Base-by-base conservation (phyloP, 2,329 filamentous ascomycete species). In the Aspergillus hortae region DNA sequence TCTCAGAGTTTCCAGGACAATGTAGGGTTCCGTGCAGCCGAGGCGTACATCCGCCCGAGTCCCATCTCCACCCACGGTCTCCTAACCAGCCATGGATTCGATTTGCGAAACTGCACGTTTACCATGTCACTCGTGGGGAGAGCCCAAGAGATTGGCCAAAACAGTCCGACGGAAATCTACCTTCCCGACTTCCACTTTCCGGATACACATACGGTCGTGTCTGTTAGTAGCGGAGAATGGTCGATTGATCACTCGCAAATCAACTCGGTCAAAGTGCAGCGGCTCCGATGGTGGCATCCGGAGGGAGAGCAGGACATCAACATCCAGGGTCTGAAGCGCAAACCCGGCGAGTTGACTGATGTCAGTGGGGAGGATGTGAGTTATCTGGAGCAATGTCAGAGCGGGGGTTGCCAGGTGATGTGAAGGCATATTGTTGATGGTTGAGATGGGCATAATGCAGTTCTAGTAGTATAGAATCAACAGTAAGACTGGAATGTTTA, bases 121-220 rank as follows among this genome's bases (percentile, higher is more conserved):
- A 85, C 80, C 4, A 79, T 99, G 49, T 80, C 82, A 14, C 70
- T 99, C 21, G 74, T 79, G 1, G 86, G 88, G 2, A 73, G 81
- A 2, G 79, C 77, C 32, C 69, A 82, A 1, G 84, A 85, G 2
- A 67, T 76, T n/a, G 44, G 38, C 3, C 80, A 89, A 36, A 82
- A 87, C 0, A 75, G 77, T 1, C 90, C 91, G 0, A 97, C 92
- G 0, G 81, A 90, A 42, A 79, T 97, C 7, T 95, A 89, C 69
- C 77, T 99, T 2, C 94, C 94, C 0, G 89, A 92, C 51, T 96
- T 89, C 65, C 94, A 99, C 72, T 99, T 95, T 68, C 92, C 92
- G 1, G 82, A 84, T 48, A 82, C 87, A 44, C 78, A 83, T 42
- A 88, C 85, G 36, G 80, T 79, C 0, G 85, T 99, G 4, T 81